These are phyloP conservation scores for Stemphylium beticola DNA, from an alignment of 2,329 filamentous ascomycete species.

Conservation along the genomic window DNA sequence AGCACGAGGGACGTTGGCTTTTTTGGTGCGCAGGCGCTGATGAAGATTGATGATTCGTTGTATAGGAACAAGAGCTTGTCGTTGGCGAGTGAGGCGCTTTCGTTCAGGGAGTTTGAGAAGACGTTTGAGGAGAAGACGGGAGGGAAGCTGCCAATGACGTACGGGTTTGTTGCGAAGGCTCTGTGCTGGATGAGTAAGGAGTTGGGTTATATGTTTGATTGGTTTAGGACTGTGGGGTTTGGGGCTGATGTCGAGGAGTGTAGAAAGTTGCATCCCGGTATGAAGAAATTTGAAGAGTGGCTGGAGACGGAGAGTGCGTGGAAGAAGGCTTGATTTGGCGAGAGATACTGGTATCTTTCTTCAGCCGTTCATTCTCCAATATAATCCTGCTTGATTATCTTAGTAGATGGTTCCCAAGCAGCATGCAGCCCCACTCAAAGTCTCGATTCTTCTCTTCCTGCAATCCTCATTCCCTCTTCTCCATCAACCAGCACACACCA, in stretches of 20 bases:
- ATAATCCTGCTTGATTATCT: too few species aligned
- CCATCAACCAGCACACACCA: slow-evolving; percentile 53
- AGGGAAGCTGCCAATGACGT: slow-evolving; percentile 50
- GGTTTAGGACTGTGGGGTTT: slow-evolving; percentile 55
- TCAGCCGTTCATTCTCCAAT: too few species aligned
- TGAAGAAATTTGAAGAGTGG: slow-evolving; percentile 56
- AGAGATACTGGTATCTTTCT: too few species aligned
- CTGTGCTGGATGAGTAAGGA: slow-evolving; percentile 47
- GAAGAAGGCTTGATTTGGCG: neutral
- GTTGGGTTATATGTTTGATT: slow-evolving; percentile 54
- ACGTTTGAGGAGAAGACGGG: slow-evolving; percentile 53
- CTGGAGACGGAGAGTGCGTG: slow-evolving; percentile 51
- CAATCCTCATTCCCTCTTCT: slow-evolving; percentile 43
- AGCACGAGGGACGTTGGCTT: slow-evolving; percentile 55
- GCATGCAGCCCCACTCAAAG: slow-evolving; percentile 21
- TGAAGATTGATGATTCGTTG: slow-evolving; percentile 46
- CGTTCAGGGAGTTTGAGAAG: slow-evolving; percentile 49
- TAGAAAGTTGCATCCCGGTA: slow-evolving; percentile 49
- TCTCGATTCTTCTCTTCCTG: slow-evolving; percentile 44
- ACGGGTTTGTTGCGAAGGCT: slow-evolving; percentile 38
- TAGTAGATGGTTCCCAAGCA: neutral
- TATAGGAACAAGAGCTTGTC: slow-evolving; percentile 48
- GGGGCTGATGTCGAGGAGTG: slow-evolving; percentile 51
- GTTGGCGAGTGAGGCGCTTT: slow-evolving; percentile 59
- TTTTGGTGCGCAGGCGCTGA: slow-evolving; percentile 56